Evolutionary conservation across 331 rosid genomes (phyloP).

Genomic region (Erythrophleum ivorense): DNA sequence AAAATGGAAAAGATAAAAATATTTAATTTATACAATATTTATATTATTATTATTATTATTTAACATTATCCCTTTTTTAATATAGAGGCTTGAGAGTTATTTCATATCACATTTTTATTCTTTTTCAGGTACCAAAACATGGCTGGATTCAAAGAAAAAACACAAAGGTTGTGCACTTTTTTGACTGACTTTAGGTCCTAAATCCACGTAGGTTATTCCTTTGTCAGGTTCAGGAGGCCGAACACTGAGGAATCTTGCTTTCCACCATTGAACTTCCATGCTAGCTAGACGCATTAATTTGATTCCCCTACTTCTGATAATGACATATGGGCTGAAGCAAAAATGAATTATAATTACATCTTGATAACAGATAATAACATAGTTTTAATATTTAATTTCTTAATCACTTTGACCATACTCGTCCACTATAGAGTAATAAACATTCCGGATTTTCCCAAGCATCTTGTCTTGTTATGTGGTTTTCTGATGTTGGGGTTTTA

Average conservation of each 20-base stretch:
- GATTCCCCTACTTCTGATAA: slow-evolving; percentile 47
- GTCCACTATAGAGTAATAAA: slow-evolving; percentile 1
- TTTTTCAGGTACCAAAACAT: too few relatives aligned
- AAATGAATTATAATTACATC: not conserved
- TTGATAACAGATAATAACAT: not conserved
- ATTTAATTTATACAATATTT: too few relatives aligned
- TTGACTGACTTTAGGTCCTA: slow-evolving; percentile 30
- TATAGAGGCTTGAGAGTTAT: too few relatives aligned
- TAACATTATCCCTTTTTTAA: too few relatives aligned
- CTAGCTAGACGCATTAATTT: slow-evolving; percentile 39
- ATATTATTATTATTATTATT: too few relatives aligned
- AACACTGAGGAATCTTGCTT: slow-evolving; percentile 44
- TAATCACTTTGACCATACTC: not conserved
- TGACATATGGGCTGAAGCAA: slow-evolving; percentile 33
- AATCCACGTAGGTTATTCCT: slow-evolving; percentile 44
- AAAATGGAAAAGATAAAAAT: too few relatives aligned
- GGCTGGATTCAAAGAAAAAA: slow-evolving; percentile 12
- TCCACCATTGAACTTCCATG: slow-evolving; percentile 30
- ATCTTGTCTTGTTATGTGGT: not conserved
- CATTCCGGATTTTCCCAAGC: slow-evolving; percentile 44
- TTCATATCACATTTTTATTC: too few relatives aligned
- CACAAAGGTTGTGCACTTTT: slow-evolving; percentile 43
- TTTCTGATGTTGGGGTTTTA: not conserved
- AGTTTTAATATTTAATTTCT: too few relatives aligned
- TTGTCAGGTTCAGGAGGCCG: slow-evolving; percentile 37